Evolutionary conservation across 2,329 filamentous ascomycete species (phyloP), one percentile per base, ranked within the genome.

Genomic region (Dichotomopilus funicola): DNA sequence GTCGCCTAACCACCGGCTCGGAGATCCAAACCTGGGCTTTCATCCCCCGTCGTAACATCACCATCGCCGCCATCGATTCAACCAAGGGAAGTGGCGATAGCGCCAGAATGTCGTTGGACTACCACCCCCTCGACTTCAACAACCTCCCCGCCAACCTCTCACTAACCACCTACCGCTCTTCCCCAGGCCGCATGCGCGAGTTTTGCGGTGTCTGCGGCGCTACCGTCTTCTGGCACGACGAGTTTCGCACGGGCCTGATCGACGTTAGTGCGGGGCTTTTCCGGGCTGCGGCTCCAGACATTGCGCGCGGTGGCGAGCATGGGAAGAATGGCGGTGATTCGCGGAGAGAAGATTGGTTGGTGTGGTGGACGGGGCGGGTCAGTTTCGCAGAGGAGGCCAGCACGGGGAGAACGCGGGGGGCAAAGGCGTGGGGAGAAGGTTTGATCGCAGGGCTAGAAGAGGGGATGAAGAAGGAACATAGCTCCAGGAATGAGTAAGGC

Each of bases 11-110:
- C 0, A 77, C 79, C 1, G 84, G 85, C 3, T 84, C 82, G 60
- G 82, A 87, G 54, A 77, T 87, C 47, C 79, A 86, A 61, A 72
- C 78, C 0, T 89, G 85, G 85, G 75, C 81, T 0, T 89, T 87
- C 63, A 70, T 88, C 0, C 82, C 83, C 0, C 73, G 74, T n/a
- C 67, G 70, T 1, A 83, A 85, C 62, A 81, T 88, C 35, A 4
- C 9, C 48, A 48, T 43, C 44, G 12, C 36, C 36, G 33, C 4
- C 46, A 5, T 6, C 35, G 37, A 5, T n/a, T 36, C 48, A 27
- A 33, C 37, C 19, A 3, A 4, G 2, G 11, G 35, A 35, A 40
- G 3, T 7, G 2, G 10, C 11, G 13, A 27, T 40, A 27, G 11
- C 36, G 33, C n/a, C 2, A 34, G 31, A 5, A 35, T 2, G 6